Evolutionary conservation across 345 rosid genomes (phyloP).

Genomic region (Ailanthus altissimus): DNA sequence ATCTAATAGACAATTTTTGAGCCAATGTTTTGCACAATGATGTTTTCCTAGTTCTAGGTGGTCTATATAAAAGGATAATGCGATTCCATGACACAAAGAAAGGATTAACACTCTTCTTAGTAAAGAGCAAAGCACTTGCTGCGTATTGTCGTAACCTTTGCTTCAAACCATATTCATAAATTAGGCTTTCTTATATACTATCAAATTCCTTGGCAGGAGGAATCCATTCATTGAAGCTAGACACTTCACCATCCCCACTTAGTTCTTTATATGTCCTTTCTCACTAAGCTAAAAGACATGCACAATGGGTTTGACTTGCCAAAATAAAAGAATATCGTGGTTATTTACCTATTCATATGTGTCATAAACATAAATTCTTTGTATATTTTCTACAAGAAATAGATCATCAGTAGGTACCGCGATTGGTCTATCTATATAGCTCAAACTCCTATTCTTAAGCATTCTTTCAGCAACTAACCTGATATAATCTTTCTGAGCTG

Average conservation of each 20-base stretch:
- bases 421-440: conserved; percentile 82
- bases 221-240: conserved; percentile 97
- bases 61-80: conserved; percentile 93
- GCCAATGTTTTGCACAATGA: conserved; percentile 97
- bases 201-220: conserved; percentile 96
- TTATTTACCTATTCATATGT: conserved; percentile 80
- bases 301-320: conserved; percentile 94
- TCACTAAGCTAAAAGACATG: conserved; percentile 95
- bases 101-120: conserved; percentile 88
- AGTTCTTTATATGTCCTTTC: conserved; percentile 92
- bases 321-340: conserved; percentile 85
- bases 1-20: conserved; percentile 86
- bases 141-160: conserved; percentile 86
- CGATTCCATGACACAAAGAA: conserved; percentile 96
- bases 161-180: conserved; percentile 92
- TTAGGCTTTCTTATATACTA: conserved; percentile 98
- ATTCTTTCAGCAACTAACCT: conserved; percentile 79
- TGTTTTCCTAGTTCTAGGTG: conserved; percentile 99
- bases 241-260: conserved; percentile 71
- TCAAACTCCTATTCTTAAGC: conserved; percentile 86
- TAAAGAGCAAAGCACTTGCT: conserved; percentile 87
- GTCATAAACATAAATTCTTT: conserved; percentile 69
- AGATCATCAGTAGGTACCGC: conserved; percentile 67
- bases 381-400: conserved; percentile 73
- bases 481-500: conserved; percentile 70